Evolutionary conservation across 768 basidiomycete genomes (phyloP).

Genomic region (Kwoniella shandongensis): DNA sequence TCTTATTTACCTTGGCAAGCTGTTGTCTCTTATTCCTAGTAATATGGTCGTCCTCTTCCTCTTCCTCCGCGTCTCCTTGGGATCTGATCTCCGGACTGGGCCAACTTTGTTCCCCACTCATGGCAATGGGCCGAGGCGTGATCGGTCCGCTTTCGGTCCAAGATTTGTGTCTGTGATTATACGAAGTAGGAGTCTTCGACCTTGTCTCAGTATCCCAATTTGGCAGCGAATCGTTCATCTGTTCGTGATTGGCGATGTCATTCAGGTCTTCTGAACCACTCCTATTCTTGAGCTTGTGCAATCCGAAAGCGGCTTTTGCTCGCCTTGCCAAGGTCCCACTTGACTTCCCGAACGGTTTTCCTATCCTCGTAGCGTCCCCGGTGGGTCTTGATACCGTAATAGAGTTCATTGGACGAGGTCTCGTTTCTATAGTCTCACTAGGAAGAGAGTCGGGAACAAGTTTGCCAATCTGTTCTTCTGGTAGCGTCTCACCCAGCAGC

Average conservation of each 20-base stretch:
- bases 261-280: too few species aligned
- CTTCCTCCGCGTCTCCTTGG: not conserved
- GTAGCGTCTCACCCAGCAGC: constrained; percentile 33
- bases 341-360: too few species aligned
- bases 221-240: too few species aligned
- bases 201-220: too few species aligned
- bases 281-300: not conserved
- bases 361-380: not conserved
- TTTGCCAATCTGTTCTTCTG: constrained; percentile 22
- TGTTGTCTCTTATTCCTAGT: constrained; percentile 26
- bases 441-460: constrained; percentile 31
- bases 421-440: too few species aligned
- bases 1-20: constrained; percentile 30
- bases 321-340: constrained; percentile 2
- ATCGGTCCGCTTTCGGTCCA: constrained; percentile 7
- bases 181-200: too few species aligned
- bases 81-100: not conserved
- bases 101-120: too few species aligned
- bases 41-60: constrained; percentile 6
- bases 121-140: too few species aligned
- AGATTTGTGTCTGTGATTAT: too few species aligned
- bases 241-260: too few species aligned
- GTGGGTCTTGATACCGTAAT: too few species aligned
- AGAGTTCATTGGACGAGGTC: too few species aligned
- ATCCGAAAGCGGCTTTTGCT: constrained; percentile 15